These are phyloP conservation scores for Lactarius sp. DNA, from an alignment of 768 basidiomycete species.

Conservation along the genomic window DNA sequence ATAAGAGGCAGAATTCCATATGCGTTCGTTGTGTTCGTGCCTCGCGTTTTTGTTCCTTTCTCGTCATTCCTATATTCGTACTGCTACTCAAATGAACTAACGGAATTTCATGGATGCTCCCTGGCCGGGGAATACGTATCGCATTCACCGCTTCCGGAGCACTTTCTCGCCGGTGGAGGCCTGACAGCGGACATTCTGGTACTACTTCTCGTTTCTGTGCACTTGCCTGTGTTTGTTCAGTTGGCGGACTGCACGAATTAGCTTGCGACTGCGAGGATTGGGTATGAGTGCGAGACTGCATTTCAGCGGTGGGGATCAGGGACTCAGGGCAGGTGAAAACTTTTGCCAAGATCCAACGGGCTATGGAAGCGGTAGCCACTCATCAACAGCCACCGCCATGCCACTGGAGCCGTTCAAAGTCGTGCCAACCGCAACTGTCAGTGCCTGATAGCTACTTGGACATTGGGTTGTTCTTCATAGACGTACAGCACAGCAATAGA, in stretches of 20 bases:
- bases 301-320: constrained; percentile 62
- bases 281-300: constrained; percentile 45
- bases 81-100: not conserved
- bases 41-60: not conserved
- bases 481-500: not conserved
- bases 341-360: constrained; percentile 26
- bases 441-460: not conserved
- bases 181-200: constrained; percentile 78
- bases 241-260: constrained; percentile 27
- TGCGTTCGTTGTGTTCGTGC: constrained; percentile 29
- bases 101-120: constrained; percentile 48
- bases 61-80: not conserved
- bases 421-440: too few relatives aligned
- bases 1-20: constrained; percentile 67
- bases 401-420: not conserved
- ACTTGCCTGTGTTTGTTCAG: not conserved
- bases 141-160: constrained; percentile 85
- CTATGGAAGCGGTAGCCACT: constrained; percentile 14
- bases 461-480: not conserved
- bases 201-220: constrained; percentile 26
- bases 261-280: constrained; percentile 66
- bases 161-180: constrained; percentile 79
- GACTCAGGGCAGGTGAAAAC: constrained; percentile 42
- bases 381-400: not conserved
- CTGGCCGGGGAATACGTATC: constrained; percentile 52